phyloP scores from a whole-genome alignment of 2,329 filamentous ascomycete genomes.

The Alternaria arborescens region DNA sequence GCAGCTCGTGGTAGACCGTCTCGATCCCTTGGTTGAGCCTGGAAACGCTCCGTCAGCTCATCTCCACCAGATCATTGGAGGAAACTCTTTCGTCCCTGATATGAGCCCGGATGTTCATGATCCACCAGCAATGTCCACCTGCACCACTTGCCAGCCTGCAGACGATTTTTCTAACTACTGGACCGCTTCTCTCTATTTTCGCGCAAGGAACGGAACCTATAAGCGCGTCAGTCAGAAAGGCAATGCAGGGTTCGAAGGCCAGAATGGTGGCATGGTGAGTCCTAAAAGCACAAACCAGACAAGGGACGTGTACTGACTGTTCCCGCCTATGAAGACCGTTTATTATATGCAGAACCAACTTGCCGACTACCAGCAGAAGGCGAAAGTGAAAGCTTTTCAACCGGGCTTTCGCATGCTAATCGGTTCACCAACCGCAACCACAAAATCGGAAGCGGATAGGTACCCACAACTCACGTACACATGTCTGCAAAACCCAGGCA shows the following conservation, averaged over 20 bases:
- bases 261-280: slow-evolving; percentile 33
- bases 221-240: slow-evolving; percentile 36
- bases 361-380: slow-evolving; percentile 33
- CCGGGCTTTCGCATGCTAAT: slow-evolving; percentile 42
- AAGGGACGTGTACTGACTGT: neutral
- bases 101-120: slow-evolving; percentile 35
- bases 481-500: slow-evolving; percentile 53
- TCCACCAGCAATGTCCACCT: slow-evolving; percentile 32
- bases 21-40: slow-evolving; percentile 40
- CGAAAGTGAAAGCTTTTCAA: slow-evolving; percentile 56
- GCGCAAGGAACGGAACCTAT: slow-evolving; percentile 36
- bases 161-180: slow-evolving; percentile 36
- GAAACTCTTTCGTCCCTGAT: slow-evolving; percentile 35
- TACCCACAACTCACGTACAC: slow-evolving; percentile 58
- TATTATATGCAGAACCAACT: slow-evolving; percentile 43
- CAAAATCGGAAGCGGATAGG: slow-evolving; percentile 45
- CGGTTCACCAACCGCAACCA: slow-evolving; percentile 33
- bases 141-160: slow-evolving; percentile 37
- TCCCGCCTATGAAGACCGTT: slow-evolving; percentile 17
- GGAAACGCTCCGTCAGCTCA: slow-evolving; percentile 32
- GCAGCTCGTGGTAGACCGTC: slow-evolving; percentile 37
- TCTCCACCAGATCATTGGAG: slow-evolving; percentile 40
- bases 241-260: slow-evolving; percentile 39
- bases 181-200: slow-evolving; percentile 38
- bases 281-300: neutral